Evolutionary conservation across 495 filamentous ascomycete genomes (phyloP).

Genomic region (Amorphotheca resinae): DNA sequence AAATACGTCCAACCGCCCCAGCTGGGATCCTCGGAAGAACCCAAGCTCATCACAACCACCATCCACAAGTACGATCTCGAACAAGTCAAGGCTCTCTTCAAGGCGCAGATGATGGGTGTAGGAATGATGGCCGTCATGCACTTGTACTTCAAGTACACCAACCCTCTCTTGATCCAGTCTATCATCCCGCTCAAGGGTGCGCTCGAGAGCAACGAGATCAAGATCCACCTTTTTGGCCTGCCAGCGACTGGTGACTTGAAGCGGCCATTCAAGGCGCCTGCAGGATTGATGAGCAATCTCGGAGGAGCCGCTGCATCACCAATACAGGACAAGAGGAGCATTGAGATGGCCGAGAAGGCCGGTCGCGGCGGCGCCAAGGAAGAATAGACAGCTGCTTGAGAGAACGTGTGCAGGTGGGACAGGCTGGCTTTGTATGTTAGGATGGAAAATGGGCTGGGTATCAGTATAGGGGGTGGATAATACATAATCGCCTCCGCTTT

Average conservation of each 20-base stretch:
- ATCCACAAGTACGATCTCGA: slow-evolving; percentile 81
- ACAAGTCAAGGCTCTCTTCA: slow-evolving; percentile 72
- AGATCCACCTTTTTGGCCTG: slow-evolving; percentile 86
- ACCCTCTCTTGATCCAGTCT: slow-evolving; percentile 94
- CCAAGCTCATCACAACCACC: slow-evolving; percentile 91
- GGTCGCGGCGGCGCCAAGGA: slow-evolving; percentile 82
- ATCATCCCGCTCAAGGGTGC: slow-evolving; percentile 96
- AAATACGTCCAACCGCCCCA: slow-evolving; percentile 95
- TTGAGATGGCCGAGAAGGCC: slow-evolving; percentile 76
- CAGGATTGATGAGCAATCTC: slow-evolving; percentile 65
- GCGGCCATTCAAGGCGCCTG: slow-evolving; percentile 82
- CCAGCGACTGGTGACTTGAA: slow-evolving; percentile 86
- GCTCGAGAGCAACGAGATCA: slow-evolving; percentile 85
- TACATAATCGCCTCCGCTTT: slow-evolving; percentile 4
- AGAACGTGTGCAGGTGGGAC: slow-evolving; percentile 7
- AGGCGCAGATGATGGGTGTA: slow-evolving; percentile 84
- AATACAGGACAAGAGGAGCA: slow-evolving; percentile 93
- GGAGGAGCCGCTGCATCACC: slow-evolving; percentile 52
- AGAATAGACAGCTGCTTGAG: slow-evolving; percentile 54
- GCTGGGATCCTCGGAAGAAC: slow-evolving; percentile 84
- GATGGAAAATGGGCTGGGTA: not conserved
- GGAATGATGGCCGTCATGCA: slow-evolving; percentile 99
- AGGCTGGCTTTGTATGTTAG: slow-evolving; percentile 2
- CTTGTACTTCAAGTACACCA: slow-evolving; percentile 97
- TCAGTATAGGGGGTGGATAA: slow-evolving; percentile 1